Evolutionary conservation across 2,329 filamentous ascomycete genomes (phyloP), one percentile per base, ranked within the genome.

Genomic region (Sarocladium strictum): DNA sequence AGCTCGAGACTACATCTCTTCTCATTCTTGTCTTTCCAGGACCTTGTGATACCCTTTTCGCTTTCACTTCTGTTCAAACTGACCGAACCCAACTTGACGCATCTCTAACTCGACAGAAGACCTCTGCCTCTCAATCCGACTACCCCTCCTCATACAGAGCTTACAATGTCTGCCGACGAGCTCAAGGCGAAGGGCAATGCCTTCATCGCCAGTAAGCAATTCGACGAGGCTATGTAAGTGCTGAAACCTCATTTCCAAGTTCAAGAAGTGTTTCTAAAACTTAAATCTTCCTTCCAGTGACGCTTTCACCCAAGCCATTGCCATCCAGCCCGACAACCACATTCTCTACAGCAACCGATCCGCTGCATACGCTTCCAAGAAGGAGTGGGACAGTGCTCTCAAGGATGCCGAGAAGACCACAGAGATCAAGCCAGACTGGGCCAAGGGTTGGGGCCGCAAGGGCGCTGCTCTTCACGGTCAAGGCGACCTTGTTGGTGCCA

Each of bases 181-280:
- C 84, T 99, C 66, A 99, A 99, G 80, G 90, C 92, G 67, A 87
- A 94, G 70, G 94, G 93, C 78, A 99, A 99, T 81, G 96, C 96
- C 80, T 92, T 95, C 74, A 99, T 99, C 73, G 87, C 90, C 61
- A 91, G 90, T 59, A 97, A 97, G 82, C 91, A 97, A 74, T 99
- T 96, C 72, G 82, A 91, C 66, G 90, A 93, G 71, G 94, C 94
- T 67, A 84, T 96, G 93, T 97, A 82, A 74, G 90, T 84, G 55
- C 45, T 52, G 2, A 5, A 17, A 19, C 23, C 40, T 33, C 24
- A 19, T 19, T 32, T 29, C 38, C 3, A 10, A 45, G 4, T 10
- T 1, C 15, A 21, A 23, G 37, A 41, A 12, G 14, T 12, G n/a
- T 12, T 7, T 23, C 53, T 17, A 10, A 55, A 21, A 45, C 41